Evolutionary conservation across 2,329 filamentous ascomycete species (phyloP).

Genomic region (Penicillium thymicola): DNA sequence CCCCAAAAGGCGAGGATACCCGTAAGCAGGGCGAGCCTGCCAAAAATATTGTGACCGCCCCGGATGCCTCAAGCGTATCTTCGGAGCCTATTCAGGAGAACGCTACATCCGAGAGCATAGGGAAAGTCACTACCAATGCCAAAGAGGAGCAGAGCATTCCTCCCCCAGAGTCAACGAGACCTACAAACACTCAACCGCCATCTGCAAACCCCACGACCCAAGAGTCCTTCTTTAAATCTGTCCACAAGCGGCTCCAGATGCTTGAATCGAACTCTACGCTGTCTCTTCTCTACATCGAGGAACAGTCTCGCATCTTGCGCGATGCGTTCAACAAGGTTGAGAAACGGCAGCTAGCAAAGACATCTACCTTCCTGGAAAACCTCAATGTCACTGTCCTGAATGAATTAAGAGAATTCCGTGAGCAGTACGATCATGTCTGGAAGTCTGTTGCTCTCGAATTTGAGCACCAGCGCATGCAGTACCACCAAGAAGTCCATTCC

Average conservation of each 20-base stretch:
- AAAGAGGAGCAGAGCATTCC: conserved; percentile 33
- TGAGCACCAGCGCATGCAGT: conserved; percentile 81
- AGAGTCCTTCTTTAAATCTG: conserved; percentile 95
- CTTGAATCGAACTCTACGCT: conserved; percentile 90
- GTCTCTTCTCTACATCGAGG: conserved; percentile 92
- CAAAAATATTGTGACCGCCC: conserved; percentile 14
- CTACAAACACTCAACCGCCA: conserved; percentile 48
- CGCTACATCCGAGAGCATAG: conserved; percentile 23
- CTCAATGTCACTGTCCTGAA: conserved; percentile 84
- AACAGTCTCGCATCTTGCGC: conserved; percentile 85
- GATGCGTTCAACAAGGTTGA: conserved; percentile 85
- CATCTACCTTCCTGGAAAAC: conserved; percentile 73
- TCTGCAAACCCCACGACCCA: conserved; percentile 77
- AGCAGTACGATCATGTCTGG: conserved; percentile 95
- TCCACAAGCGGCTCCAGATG: conserved; percentile 86
- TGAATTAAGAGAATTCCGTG: conserved; percentile 73
- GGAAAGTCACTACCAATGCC: conserved; percentile 18
- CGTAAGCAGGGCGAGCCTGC: conserved; percentile 20
- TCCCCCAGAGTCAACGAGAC: conserved; percentile 30
- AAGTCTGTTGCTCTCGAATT: conserved; percentile 90
- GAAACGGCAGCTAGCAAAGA: conserved; percentile 80
- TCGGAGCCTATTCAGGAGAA: conserved; percentile 23
- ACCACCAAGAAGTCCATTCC: conserved; percentile 77
- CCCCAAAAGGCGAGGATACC: conserved; percentile 16
- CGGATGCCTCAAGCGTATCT: conserved; percentile 15